Percentiles rank a stretch among this genome's conserved stretches.
Conservation (phyloP, 805 yeast genomes). For the Jamesozyma piceae region DNA sequence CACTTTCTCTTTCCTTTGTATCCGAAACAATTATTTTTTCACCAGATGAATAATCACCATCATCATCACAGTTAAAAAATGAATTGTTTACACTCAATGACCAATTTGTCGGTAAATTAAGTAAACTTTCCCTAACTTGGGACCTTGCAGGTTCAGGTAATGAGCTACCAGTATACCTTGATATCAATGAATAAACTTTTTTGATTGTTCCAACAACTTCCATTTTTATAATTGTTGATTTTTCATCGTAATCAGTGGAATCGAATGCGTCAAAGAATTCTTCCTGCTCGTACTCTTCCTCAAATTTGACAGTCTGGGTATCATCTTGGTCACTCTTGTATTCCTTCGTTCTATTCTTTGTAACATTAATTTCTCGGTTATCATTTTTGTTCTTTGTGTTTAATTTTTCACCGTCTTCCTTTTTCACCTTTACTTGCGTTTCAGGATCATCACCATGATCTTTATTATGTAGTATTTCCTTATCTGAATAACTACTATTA, state of each 20-base stretch:
- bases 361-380: not conserved
- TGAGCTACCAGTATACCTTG: slow-evolving; percentile 72
- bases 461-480: slow-evolving; percentile 9
- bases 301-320: not conserved
- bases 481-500: not conserved
- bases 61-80: slow-evolving; percentile 5
- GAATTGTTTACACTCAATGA: slow-evolving; percentile 34
- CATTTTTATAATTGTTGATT: slow-evolving; percentile 45
- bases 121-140: slow-evolving; percentile 68
- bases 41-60: not conserved
- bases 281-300: slow-evolving; percentile 14
- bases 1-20: not conserved
- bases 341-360: slow-evolving; percentile 2
- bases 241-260: slow-evolving; percentile 17
- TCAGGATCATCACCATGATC: not conserved
- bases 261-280: slow-evolving; percentile 30
- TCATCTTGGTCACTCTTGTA: slow-evolving; percentile 12
- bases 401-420: not conserved
- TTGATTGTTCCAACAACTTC: slow-evolving; percentile 86
- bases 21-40: not conserved
- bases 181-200: slow-evolving; percentile 75
- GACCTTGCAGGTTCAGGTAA: slow-evolving; percentile 71
- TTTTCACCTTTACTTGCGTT: not conserved
- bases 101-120: slow-evolving; percentile 70
- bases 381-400: not conserved